phyloP scores from a whole-genome alignment of 768 basidiomycete species.

The Mycena olivaceomarginata region DNA sequence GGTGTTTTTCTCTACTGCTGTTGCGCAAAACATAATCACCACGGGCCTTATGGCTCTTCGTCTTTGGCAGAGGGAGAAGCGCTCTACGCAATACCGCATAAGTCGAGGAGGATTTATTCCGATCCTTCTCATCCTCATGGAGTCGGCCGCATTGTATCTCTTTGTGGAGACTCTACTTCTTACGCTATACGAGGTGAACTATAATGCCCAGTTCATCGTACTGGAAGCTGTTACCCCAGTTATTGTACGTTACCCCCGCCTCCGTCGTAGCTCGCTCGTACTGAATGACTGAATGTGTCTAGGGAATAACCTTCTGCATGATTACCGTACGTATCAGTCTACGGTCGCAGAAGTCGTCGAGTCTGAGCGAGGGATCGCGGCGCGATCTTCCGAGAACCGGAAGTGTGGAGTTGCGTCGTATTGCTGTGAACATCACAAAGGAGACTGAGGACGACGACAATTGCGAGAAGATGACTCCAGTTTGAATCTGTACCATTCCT shows the following conservation, averaged over 20 bases:
- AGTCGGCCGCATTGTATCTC: constrained; percentile 46
- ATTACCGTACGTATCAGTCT: neutral
- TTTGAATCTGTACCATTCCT: too few species aligned
- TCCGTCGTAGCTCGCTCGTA: neutral
- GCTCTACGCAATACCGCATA: constrained; percentile 34
- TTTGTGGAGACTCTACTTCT: constrained; percentile 44
- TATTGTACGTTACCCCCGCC: constrained; percentile 27
- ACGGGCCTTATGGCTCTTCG: constrained; percentile 47
- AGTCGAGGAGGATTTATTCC: constrained; percentile 35
- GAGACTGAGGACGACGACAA: neutral
- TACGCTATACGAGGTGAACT: constrained; percentile 37
- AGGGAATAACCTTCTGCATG: constrained; percentile 1
- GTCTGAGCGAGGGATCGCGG: neutral
- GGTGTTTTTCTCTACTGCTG: constrained; percentile 44
- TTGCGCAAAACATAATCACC: constrained; percentile 46
- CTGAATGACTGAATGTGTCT: neutral
- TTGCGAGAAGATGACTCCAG: neutral
- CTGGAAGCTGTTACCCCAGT: constrained; percentile 42
- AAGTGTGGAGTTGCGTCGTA: neutral
- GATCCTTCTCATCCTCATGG: constrained; percentile 42
- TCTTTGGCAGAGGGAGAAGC: constrained; percentile 39
- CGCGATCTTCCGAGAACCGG: neutral
- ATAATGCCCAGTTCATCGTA: constrained; percentile 46
- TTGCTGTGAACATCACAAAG: neutral
- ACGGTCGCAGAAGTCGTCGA: neutral